A percentile compares a stretch with the other conserved stretches of the same genome.
Conservation (phyloP, 2,329 filamentous ascomycete species). For the Botrytis tulipae region DNA sequence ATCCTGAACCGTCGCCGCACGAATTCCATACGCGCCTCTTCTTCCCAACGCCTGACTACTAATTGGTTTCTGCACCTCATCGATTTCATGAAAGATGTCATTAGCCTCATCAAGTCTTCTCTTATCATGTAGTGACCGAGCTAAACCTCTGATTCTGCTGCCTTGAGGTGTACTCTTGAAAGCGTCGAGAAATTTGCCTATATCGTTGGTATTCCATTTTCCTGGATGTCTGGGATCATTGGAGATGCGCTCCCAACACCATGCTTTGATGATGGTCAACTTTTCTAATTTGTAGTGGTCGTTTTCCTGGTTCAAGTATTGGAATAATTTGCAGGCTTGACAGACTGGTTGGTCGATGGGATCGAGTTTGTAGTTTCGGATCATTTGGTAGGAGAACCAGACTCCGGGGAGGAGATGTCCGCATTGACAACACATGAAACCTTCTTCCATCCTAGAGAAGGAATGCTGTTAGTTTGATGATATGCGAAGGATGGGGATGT, state of each 20-base stretch:
- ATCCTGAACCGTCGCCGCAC: background rate
- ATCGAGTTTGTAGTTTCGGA: background rate
- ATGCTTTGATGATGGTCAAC: slow-evolving; percentile 26
- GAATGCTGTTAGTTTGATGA: slow-evolving; percentile 1
- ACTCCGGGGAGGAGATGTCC: slow-evolving; percentile 24
- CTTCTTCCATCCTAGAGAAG: slow-evolving; percentile 18
- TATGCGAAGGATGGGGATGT: background rate
- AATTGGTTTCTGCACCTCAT: background rate
- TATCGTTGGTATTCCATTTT: slow-evolving; percentile 24
- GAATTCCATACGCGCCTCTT: background rate
- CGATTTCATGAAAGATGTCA: background rate
- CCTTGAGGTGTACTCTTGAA: background rate
- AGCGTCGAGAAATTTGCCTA: slow-evolving; percentile 22
- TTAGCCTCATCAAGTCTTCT: background rate
- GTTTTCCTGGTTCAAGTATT: slow-evolving; percentile 24
- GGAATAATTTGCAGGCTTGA: slow-evolving; percentile 28
- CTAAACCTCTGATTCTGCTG: background rate
- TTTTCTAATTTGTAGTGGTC: slow-evolving; percentile 35
- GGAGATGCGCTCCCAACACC: slow-evolving; percentile 19
- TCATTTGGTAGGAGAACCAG: slow-evolving; percentile 26
- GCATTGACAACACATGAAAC: slow-evolving; percentile 22
- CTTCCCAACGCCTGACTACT: background rate
- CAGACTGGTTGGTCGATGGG: slow-evolving; percentile 1
- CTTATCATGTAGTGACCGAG: fast-evolving
- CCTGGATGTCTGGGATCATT: background rate